Percentiles rank a stretch among this genome's conserved stretches.
phyloP scores from a whole-genome alignment of 2,329 filamentous ascomycete species.

The Alternaria metachromatica region DNA sequence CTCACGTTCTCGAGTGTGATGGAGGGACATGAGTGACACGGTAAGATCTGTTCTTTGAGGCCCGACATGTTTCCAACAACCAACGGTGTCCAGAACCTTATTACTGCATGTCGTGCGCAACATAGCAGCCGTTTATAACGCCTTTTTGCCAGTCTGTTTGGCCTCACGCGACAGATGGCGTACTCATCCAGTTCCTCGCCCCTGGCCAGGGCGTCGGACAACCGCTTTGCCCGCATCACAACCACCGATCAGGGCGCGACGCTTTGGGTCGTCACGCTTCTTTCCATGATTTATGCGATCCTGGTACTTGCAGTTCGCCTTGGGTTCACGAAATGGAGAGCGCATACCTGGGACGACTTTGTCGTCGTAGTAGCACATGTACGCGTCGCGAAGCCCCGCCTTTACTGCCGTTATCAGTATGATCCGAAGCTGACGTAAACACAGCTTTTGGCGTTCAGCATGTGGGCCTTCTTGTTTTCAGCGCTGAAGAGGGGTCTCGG shows the following conservation, averaged over 20 bases:
- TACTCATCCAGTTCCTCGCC: not conserved
- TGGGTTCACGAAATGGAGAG: slow-evolving; percentile 6
- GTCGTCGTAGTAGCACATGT: slow-evolving; percentile 6
- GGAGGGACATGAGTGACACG: not conserved
- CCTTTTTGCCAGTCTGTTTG: not conserved
- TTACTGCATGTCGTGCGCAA: not conserved
- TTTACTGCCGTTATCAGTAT: not conserved
- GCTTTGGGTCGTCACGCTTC: slow-evolving; percentile 5
- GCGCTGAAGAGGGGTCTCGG: slow-evolving; percentile 5
- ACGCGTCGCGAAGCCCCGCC: not conserved
- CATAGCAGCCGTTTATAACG: not conserved
- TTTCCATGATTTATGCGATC: slow-evolving; percentile 4
- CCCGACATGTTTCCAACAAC: not conserved
- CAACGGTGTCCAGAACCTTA: not conserved
- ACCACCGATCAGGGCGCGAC: slow-evolving; percentile 8
- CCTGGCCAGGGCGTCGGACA: not conserved
- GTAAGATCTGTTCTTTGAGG: not conserved
- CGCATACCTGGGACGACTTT: slow-evolving; percentile 2
- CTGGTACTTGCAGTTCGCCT: slow-evolving; percentile 7
- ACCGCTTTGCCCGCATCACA: slow-evolving; percentile 7
- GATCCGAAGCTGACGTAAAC: not conserved
- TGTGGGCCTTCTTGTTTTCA: slow-evolving; percentile 7
- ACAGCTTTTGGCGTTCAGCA: slow-evolving; percentile 1
- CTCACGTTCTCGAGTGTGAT: not conserved
- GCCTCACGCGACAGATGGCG: not conserved